phyloP scores from a whole-genome alignment of 1,139 yeast genomes.

The Pichia sp. region DNA sequence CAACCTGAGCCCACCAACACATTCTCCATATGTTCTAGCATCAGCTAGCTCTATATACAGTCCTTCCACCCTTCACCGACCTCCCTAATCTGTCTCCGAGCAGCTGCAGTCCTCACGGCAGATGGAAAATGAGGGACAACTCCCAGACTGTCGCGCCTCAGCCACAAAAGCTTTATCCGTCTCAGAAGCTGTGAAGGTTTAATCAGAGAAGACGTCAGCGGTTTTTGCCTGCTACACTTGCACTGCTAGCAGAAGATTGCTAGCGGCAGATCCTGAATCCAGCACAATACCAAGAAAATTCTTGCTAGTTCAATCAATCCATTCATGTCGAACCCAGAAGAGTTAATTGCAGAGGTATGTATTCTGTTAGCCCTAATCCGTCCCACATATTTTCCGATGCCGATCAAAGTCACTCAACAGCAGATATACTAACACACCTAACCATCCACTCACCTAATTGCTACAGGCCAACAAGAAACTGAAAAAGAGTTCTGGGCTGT shows the following conservation, averaged over 20 bases:
- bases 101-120: too few species aligned
- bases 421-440: slow-evolving; percentile 12
- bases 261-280: not conserved
- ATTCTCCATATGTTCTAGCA: too few species aligned
- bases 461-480: slow-evolving; percentile 62
- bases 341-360: slow-evolving; percentile 31
- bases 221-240: not conserved
- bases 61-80: too few species aligned
- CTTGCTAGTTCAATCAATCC: not conserved
- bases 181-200: not conserved
- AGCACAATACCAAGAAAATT: not conserved
- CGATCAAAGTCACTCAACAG: not conserved
- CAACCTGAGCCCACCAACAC: too few species aligned
- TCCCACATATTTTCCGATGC: not conserved
- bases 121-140: not conserved
- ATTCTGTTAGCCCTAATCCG: not conserved
- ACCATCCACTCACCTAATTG: not conserved
- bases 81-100: too few species aligned
- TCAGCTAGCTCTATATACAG: too few species aligned
- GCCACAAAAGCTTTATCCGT: not conserved
- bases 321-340: slow-evolving; percentile 33
- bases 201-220: not conserved
- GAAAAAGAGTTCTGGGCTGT: slow-evolving; percentile 68
- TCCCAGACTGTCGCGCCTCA: not conserved
- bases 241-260: too few species aligned